phyloP scores from a whole-genome alignment of 106 monocot genomes.

The Dendrobium chrysotoxum region DNA sequence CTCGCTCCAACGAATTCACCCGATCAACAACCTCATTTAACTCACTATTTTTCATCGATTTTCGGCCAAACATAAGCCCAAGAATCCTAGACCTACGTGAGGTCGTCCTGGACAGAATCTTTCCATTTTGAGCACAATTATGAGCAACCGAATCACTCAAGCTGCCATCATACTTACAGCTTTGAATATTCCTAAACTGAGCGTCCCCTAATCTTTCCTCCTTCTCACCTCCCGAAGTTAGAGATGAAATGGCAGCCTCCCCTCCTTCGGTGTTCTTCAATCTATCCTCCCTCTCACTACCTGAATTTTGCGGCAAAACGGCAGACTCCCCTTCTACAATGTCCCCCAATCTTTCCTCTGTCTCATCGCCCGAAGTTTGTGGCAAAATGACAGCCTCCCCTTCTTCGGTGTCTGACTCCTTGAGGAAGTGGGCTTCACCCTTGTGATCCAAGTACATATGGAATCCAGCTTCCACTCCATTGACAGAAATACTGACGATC shows the following conservation, averaged over 20 bases:
- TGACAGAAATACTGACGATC: conserved; percentile 57
- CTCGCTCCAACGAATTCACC: conserved; percentile 60
- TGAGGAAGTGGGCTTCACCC: conserved; percentile 76
- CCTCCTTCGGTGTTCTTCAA: too few species aligned
- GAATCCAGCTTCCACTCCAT: conserved; percentile 65
- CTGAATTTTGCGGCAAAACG: too few species aligned
- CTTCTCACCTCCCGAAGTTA: too few species aligned
- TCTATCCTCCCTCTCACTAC: too few species aligned
- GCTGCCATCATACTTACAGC: conserved; percentile 20
- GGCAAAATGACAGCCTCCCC: conserved; percentile 34
- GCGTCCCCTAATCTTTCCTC: neutral
- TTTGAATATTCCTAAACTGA: conserved; percentile 13
- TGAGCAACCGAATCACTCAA: conserved; percentile 9
- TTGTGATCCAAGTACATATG: conserved; percentile 79
- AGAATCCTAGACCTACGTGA: conserved; percentile 32
- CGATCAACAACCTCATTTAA: conserved; percentile 21
- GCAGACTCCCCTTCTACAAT: too few species aligned
- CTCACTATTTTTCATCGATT: conserved; percentile 31
- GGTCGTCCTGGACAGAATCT: conserved; percentile 27
- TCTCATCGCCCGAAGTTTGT: conserved; percentile 55
- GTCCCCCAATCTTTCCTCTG: conserved; percentile 9
- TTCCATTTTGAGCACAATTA: conserved; percentile 32
- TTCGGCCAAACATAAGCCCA: conserved; percentile 55
- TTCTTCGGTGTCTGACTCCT: conserved; percentile 20
- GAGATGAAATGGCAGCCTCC: too few species aligned